Evolutionary conservation across 2,329 filamentous ascomycete genomes (phyloP), one percentile per base, ranked within the genome.

Genomic region (Ascochyta lentis): DNA sequence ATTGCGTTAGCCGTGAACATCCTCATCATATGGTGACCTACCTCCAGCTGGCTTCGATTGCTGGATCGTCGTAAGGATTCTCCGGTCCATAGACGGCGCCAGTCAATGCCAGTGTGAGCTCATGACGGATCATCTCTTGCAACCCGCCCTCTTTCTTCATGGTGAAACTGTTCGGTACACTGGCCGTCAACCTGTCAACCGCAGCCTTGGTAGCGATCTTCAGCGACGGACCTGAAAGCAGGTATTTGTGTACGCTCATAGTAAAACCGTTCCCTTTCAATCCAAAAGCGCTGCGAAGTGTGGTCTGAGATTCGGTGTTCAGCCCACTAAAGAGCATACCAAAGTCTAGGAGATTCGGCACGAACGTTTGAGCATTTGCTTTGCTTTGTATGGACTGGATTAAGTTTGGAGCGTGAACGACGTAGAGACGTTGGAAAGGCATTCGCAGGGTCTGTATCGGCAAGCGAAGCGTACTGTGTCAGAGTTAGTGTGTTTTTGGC

Each of bases 391-490:
- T 70, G 0, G 41, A 51, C 8, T 73, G 67, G 24, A 81, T 74
- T 19, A 81, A 60, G 0, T 72, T 55, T 0, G 73, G 68, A 1
- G 67, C 69, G 9, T 76, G 76, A 12, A 80, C 71, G 9, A 81
- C 67, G 43, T 81, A 81, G 45, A 80, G 68, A 45, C 77, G 77
- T 27, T 74, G 67, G 4, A 77, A 77, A 1, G 77, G 76, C 33
- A 81, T 64, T 3, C 71, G 56, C 22, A 82, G 58, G 4, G 78
- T 81, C 51, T 76, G 77, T 29, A 81, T 78, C 0, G 78, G 75
- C 1, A 66, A 26, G 3, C 53, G 19, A 64, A 61, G 12, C 43
- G 42, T 24, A n/a, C 63, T 69, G 42, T 13, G 15, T 10, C 10
- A 31, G 10, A 6, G 23, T 54, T 3, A 58, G 40, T 37, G 12